Base-by-base conservation (phyloP, 768 basidiomycete species). In the Suillus americanus region DNA sequence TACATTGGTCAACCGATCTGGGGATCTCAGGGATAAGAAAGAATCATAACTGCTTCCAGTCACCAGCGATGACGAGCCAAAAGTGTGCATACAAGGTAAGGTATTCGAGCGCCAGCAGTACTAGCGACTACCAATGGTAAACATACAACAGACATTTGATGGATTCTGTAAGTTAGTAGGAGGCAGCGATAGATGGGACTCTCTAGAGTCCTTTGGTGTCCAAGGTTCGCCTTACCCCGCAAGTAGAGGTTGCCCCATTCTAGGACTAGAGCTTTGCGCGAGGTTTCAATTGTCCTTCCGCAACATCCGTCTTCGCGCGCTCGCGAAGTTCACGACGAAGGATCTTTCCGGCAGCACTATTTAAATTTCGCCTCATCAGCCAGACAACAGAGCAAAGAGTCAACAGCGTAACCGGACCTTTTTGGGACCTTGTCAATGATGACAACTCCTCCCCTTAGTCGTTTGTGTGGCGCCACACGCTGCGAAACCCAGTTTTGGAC, bases 291-390 rank as follows among this genome's bases (percentile, higher is more conserved):
- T 74, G 73, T n/a, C 73, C 74, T 54, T 68, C 65, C 9, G 73
- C 74, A 12, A 70, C 46, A 63, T 92, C 90, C 51, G 79, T 75
- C 71, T 87, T 87, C 0, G 89, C 90, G 54, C 80, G 76, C 4
- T 89, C 90, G 13, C 92, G 83, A 50, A 96, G 79, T 67, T 94
- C 85, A 30, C 91, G 84, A 53, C 94, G 83, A 38, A 96, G 75
- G 70, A 97, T 97, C 77, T 97, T 96, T 3, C 95, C 95, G 61
- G 92, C 85, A 38, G 93, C 87, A 68, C 92, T 94, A 65, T 30
- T 16, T n/a, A n/a, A n/a, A 71, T 59, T 62, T 30, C 51, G 40
- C 50, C 20, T 23, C 38, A 35, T 61, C 40, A 64, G 59, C 8
- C 16, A 62, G 23, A 43, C 5, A 8, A n/a, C 40, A 61, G 18